phyloP scores from a whole-genome alignment of 768 basidiomycete genomes.

The Lactifluus subvellereus region DNA sequence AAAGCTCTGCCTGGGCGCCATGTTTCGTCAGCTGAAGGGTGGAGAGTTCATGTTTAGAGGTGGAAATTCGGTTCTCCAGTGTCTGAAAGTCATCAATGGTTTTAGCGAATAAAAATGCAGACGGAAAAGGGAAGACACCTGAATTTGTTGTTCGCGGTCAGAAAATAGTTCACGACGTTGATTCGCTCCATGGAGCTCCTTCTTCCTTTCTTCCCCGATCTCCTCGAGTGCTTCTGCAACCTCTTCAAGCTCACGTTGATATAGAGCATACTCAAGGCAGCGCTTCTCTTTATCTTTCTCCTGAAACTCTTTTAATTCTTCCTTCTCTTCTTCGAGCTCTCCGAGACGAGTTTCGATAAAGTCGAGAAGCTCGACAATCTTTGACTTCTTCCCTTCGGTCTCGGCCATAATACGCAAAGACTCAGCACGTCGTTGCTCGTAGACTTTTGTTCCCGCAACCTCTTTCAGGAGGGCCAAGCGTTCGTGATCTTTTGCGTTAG shows the following conservation, averaged over 20 bases:
- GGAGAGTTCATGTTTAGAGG: conserved; percentile 64
- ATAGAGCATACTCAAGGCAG: conserved; percentile 91
- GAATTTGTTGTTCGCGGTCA: conserved; percentile 76
- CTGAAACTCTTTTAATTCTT: conserved; percentile 95
- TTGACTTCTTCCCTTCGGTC: conserved; percentile 86
- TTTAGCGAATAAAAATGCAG: not conserved
- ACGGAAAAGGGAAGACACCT: conserved; percentile 42
- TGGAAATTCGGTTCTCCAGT: conserved; percentile 66
- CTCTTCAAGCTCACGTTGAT: conserved; percentile 86
- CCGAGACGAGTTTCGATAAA: conserved; percentile 86
- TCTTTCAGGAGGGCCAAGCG: conserved; percentile 93
- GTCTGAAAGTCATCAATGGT: conserved; percentile 39
- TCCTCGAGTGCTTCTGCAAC: conserved; percentile 80
- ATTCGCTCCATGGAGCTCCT: conserved; percentile 83
- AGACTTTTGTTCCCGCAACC: conserved; percentile 96
- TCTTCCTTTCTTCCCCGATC: conserved; percentile 74
- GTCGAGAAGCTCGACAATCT: conserved; percentile 84
- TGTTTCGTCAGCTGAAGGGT: conserved; percentile 62
- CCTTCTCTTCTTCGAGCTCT: conserved; percentile 97
- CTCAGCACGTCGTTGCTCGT: conserved; percentile 89
- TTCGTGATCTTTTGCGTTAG: conserved; percentile 95
- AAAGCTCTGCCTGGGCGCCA: conserved; percentile 77
- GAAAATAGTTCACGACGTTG: conserved; percentile 76
- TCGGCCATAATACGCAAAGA: conserved; percentile 96
- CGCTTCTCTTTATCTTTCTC: conserved; percentile 92